phyloP scores from a whole-genome alignment of 768 basidiomycete species.

The Lepiota venenata region DNA sequence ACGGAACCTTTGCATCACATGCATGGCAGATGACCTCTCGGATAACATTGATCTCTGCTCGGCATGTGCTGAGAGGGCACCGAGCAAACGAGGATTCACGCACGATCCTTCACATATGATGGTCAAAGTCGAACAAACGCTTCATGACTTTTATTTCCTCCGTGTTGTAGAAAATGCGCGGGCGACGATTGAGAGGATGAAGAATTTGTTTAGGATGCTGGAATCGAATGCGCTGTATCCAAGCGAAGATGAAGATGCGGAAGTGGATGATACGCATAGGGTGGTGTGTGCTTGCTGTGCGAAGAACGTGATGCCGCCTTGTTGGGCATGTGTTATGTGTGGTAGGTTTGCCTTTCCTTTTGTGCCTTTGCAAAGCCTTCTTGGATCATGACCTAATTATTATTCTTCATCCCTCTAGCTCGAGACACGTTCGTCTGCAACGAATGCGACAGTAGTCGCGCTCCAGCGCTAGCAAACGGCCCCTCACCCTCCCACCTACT shows the following conservation, averaged over 20 bases:
- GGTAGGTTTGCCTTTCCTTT: too few species aligned
- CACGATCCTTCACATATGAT: slow-evolving; percentile 27
- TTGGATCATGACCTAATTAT: not conserved
- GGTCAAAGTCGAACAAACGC: slow-evolving; percentile 27
- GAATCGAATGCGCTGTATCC: slow-evolving; percentile 14
- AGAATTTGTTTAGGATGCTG: slow-evolving; percentile 20
- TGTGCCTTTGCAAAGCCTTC: not conserved
- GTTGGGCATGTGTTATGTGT: slow-evolving; percentile 22
- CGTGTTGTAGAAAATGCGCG: slow-evolving; percentile 23
- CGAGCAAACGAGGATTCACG: slow-evolving; percentile 24
- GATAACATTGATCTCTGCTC: slow-evolving; percentile 32
- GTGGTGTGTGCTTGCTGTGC: slow-evolving; percentile 18
- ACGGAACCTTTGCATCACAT: slow-evolving; percentile 27
- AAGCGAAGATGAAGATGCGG: not conserved
- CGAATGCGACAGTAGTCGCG: slow-evolving; percentile 23
- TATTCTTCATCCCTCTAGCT: slow-evolving; percentile 11
- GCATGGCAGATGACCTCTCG: slow-evolving; percentile 29
- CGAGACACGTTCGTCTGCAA: slow-evolving; percentile 27
- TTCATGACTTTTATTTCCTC: slow-evolving; percentile 28
- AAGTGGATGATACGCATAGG: slow-evolving; percentile 5
- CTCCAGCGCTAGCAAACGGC: slow-evolving; percentile 8
- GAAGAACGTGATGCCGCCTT: slow-evolving; percentile 17
- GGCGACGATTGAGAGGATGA: slow-evolving; percentile 20
- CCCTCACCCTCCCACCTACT: slow-evolving; percentile 17
- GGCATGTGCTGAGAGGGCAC: slow-evolving; percentile 25